phyloP scores from a whole-genome alignment of 805 yeast species.

The Saccharomyces mikatae region DNA sequence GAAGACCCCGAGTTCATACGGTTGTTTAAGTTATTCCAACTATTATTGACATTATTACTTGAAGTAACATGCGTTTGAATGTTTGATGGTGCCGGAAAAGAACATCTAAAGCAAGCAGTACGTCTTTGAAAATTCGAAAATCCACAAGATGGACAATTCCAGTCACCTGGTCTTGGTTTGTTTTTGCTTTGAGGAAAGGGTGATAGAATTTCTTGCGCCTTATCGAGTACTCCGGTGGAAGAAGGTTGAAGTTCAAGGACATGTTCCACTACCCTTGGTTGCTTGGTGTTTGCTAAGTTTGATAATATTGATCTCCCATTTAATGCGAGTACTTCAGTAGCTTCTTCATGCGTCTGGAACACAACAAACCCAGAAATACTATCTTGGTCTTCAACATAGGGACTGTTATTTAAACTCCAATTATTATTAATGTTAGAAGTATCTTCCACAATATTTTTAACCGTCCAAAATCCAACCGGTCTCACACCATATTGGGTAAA shows the following conservation, averaged over 20 bases:
- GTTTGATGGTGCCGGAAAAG: constrained; percentile 75
- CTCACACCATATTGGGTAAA: constrained; percentile 79
- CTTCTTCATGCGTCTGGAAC: constrained; percentile 79
- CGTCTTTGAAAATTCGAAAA: constrained; percentile 91
- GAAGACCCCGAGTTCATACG: constrained; percentile 5
- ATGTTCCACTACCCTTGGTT: constrained; percentile 42
- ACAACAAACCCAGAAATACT: constrained; percentile 75
- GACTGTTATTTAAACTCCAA: constrained; percentile 23
- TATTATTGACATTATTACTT: constrained; percentile 6
- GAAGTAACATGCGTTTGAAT: constrained; percentile 38
- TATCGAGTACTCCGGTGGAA: constrained; percentile 64
- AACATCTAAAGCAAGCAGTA: constrained; percentile 88
- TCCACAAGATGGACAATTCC: constrained; percentile 97
- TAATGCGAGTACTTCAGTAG: constrained; percentile 65
- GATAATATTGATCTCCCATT: constrained; percentile 54
- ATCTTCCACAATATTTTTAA: constrained; percentile 44
- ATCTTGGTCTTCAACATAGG: constrained; percentile 38
- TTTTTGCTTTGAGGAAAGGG: constrained; percentile 83
- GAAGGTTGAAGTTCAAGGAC: constrained; percentile 84
- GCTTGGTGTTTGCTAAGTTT: constrained; percentile 30
- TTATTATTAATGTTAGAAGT: constrained; percentile 17
- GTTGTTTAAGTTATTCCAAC: constrained; percentile 1
- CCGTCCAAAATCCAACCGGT: constrained; percentile 85
- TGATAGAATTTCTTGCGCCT: constrained; percentile 71
- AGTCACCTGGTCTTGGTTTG: constrained; percentile 92